These are phyloP conservation scores for Boletus eberwhitei DNA, from an alignment of 768 basidiomycete species.

Conservation along the genomic window DNA sequence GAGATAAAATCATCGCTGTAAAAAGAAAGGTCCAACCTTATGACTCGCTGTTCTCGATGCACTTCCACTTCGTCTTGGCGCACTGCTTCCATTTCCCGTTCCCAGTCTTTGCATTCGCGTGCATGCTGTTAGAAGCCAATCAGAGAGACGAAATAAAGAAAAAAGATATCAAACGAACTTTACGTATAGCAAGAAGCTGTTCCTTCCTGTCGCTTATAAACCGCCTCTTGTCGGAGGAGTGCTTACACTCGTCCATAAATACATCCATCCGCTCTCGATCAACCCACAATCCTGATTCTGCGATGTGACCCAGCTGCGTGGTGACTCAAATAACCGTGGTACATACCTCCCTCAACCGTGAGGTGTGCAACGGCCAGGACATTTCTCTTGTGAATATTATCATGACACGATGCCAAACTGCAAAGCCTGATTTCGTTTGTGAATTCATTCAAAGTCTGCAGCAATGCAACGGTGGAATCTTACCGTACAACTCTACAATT, in stretches of 20 bases:
- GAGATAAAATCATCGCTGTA: background rate
- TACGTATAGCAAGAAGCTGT: too few species aligned
- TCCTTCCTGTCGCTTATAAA: too few species aligned
- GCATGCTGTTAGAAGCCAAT: conserved; percentile 3
- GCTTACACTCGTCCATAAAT: conserved; percentile 9
- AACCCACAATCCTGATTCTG: background rate
- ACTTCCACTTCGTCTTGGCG: too few species aligned
- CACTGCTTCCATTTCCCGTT: background rate
- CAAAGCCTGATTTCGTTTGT: background rate
- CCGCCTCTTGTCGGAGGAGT: too few species aligned
- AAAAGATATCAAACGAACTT: background rate
- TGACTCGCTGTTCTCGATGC: too few species aligned
- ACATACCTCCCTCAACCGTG: background rate
- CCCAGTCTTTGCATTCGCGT: background rate
- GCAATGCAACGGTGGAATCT: background rate
- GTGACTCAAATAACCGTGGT: background rate
- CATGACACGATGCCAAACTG: background rate
- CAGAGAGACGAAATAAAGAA: background rate
- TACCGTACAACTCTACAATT: conserved; percentile 1
- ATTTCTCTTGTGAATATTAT: too few species aligned
- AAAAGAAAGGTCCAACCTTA: background rate
- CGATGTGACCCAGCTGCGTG: background rate
- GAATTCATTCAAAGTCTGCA: background rate
- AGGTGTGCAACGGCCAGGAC: background rate
- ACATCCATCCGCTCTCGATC: conserved; percentile 10